These are phyloP conservation scores for Venturia asperata DNA, from an alignment of 2,329 filamentous ascomycete genomes.

Conservation along the genomic window DNA sequence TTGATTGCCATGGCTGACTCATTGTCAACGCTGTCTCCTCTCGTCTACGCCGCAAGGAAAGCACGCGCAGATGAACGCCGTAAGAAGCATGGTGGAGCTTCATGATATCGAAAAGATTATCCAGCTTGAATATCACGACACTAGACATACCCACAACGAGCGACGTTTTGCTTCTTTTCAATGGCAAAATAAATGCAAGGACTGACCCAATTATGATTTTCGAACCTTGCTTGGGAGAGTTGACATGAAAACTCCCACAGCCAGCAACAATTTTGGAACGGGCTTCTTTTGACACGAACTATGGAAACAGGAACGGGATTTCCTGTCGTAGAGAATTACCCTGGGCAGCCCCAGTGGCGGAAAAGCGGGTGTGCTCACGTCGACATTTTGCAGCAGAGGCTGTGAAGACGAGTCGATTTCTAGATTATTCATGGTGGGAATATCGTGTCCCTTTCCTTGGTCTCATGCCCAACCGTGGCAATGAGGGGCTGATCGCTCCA, in stretches of 20 bases:
- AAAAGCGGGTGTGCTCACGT: not conserved
- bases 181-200: not conserved
- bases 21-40: constrained; percentile 65
- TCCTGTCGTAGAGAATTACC: not conserved
- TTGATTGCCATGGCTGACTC: constrained; percentile 49
- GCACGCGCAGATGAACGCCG: constrained; percentile 70
- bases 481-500: constrained; percentile 1
- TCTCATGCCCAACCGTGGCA: not conserved
- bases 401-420: not conserved
- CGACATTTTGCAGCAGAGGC: constrained; percentile 6
- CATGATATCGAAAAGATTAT: not conserved
- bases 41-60: constrained; percentile 78
- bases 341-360: constrained; percentile 9
- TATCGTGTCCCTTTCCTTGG: constrained; percentile 2
- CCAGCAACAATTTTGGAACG: not conserved
- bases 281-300: not conserved
- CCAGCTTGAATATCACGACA: not conserved
- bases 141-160: constrained; percentile 2
- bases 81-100: constrained; percentile 36
- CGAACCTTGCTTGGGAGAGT: not conserved
- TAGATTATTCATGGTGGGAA: not conserved
- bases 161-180: not conserved
- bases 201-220: not conserved
- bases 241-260: not conserved
- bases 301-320: not conserved